phyloP scores from a whole-genome alignment of 352 stramenopile genomes.

The Peronosclerospora sorghi region DNA sequence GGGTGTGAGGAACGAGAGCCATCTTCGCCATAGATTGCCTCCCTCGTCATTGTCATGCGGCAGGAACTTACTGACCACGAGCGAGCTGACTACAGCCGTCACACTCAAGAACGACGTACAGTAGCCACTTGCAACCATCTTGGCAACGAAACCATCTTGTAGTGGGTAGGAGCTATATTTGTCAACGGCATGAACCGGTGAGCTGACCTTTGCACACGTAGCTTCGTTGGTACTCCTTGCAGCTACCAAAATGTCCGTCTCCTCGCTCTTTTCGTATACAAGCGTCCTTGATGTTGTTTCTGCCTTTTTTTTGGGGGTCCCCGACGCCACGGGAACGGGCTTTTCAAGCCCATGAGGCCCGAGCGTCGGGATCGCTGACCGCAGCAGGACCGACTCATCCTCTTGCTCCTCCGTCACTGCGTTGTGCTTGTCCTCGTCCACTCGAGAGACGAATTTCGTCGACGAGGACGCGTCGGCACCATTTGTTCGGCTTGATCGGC shows the following conservation, averaged over 20 bases:
- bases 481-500: conserved; percentile 12
- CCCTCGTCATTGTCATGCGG: conserved; percentile 16
- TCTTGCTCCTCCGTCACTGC: conserved; percentile 24
- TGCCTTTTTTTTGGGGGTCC: conserved; percentile 7
- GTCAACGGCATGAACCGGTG: conserved; percentile 3
- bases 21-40: conserved; percentile 37
- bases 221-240: conserved; percentile 1
- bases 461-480: conserved; percentile 16
- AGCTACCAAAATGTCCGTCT: conserved; percentile 14
- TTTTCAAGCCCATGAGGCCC: conserved; percentile 19
- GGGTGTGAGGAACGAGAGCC: conserved; percentile 55
- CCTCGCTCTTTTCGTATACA: conserved; percentile 41
- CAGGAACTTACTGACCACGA: conserved; percentile 50
- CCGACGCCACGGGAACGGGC: conserved; percentile 2
- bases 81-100: conserved; percentile 51
- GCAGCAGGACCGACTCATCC: conserved; percentile 35
- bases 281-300: conserved; percentile 31
- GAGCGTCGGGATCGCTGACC: conserved; percentile 38
- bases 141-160: conserved; percentile 24
- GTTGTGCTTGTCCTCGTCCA: conserved; percentile 24
- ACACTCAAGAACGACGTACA: conserved; percentile 57
- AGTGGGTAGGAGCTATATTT: conserved; percentile 5
- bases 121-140: conserved; percentile 47
- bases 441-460: conserved; percentile 18
- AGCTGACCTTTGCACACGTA: background rate